Percentiles rank a stretch among this genome's conserved stretches.
Evolutionary conservation across 495 filamentous ascomycete species (phyloP).

Genomic region (Physcia stellaris): DNA sequence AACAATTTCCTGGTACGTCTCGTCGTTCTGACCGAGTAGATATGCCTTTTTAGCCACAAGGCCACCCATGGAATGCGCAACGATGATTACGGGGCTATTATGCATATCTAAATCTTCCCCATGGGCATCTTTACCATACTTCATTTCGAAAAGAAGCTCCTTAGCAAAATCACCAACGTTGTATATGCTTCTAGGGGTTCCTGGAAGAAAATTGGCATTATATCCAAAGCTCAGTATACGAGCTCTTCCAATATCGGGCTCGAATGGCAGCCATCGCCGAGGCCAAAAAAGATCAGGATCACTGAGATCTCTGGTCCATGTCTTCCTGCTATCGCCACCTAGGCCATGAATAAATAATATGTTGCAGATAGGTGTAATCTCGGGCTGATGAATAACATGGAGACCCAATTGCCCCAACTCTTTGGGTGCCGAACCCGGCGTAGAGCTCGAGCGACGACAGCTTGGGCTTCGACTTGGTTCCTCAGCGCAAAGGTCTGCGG

Average conservation of each 20-base stretch:
- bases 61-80: constrained; percentile 33
- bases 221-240: constrained; percentile 28
- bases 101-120: constrained; percentile 5
- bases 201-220: constrained; percentile 18
- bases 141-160: constrained; percentile 20
- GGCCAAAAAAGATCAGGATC: constrained; percentile 22
- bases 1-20: constrained; percentile 22
- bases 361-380: constrained; percentile 9
- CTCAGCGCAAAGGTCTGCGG: no score
- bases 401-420: no score
- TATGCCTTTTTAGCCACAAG: constrained; percentile 33
- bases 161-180: constrained; percentile 26
- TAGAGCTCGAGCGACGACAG: no score
- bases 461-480: no score
- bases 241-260: constrained; percentile 18
- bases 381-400: constrained; percentile 17
- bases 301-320: constrained; percentile 20
- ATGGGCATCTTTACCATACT: constrained; percentile 16
- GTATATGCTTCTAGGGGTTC: constrained; percentile 5
- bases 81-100: constrained; percentile 23
- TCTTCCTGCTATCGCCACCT: constrained; percentile 19
- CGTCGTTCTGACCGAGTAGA: constrained; percentile 26
- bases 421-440: no score
- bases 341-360: constrained; percentile 24
- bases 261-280: constrained; percentile 19